A percentile compares a stretch with the other conserved stretches of the same genome.
phyloP scores from a whole-genome alignment of 2,329 filamentous ascomycete species.

The Colletotrichum noveboracense region DNA sequence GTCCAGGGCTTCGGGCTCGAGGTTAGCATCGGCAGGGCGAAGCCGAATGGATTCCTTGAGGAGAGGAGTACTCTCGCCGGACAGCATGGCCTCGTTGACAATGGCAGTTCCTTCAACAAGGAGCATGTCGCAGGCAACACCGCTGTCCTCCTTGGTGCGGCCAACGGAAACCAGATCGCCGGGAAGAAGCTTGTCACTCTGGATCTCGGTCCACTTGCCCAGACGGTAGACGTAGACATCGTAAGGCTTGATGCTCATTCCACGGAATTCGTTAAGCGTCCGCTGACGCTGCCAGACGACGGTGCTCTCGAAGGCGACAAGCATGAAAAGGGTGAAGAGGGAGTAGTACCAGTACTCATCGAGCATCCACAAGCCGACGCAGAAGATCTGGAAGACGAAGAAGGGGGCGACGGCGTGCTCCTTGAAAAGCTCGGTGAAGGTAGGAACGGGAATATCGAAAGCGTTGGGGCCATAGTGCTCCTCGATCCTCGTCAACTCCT shows the following conservation, averaged over 20 bases:
- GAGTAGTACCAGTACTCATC: constrained; percentile 99
- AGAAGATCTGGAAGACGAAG: constrained; percentile 99
- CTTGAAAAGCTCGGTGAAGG: constrained; percentile 94
- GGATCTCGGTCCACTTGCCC: constrained; percentile 85
- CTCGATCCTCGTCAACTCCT: constrained; percentile 80
- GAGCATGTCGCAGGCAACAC: constrained; percentile 96
- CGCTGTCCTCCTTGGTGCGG: constrained; percentile 94
- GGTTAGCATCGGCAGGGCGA: constrained; percentile 76
- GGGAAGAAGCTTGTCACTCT: constrained; percentile 90
- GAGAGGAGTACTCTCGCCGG: constrained; percentile 94
- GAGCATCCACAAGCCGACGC: constrained; percentile 96
- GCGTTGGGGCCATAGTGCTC: constrained; percentile 96
- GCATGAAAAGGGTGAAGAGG: constrained; percentile 97
- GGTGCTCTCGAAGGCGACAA: constrained; percentile 96
- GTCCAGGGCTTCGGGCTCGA: constrained; percentile 91
- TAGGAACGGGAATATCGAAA: constrained; percentile 97
- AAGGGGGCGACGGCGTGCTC: constrained; percentile 98
- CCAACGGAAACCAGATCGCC: constrained; percentile 92
- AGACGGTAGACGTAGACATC: constrained; percentile 89
- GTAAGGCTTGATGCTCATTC: constrained; percentile 99
- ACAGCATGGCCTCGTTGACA: constrained; percentile 99
- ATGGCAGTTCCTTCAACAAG: constrained; percentile 94
- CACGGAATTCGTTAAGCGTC: constrained; percentile 93
- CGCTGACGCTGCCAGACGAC: constrained; percentile 99
- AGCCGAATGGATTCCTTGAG: constrained; percentile 96